Conservation (phyloP, 2,329 filamentous ascomycete genomes). For the Aspergillus persii region DNA sequence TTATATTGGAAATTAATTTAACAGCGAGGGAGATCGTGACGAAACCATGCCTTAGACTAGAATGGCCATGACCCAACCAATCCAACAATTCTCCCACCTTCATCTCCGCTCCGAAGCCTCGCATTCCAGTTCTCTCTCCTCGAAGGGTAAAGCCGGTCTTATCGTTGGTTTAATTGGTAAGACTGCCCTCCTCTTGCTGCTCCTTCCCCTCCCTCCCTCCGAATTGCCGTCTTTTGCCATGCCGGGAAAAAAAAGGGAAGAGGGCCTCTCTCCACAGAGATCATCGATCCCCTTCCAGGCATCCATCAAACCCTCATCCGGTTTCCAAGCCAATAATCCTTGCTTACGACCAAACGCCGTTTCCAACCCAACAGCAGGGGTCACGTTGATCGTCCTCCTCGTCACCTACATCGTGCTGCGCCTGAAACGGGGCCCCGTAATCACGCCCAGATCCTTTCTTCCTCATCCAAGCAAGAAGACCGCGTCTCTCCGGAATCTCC, state of each 20-base stretch:
- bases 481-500: background rate
- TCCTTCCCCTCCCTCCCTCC: background rate
- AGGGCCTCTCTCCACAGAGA: background rate
- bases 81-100: background rate
- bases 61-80: background rate
- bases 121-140: background rate
- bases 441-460: background rate
- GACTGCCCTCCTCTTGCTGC: background rate
- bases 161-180: background rate
- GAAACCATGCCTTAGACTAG: background rate
- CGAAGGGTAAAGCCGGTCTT: background rate
- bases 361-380: background rate
- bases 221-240: too few species aligned
- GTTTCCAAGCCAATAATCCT: background rate
- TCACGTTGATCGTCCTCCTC: background rate
- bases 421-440: constrained; percentile 1
- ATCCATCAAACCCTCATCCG: background rate
- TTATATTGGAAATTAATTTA: background rate
- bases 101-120: background rate
- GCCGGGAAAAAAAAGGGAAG: background rate
- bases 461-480: background rate
- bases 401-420: background rate
- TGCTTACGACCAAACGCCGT: background rate
- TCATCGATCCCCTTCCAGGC: background rate
- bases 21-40: background rate